phyloP scores from a whole-genome alignment of 2,329 filamentous ascomycete species.

The Furcasterigmium sp. region DNA sequence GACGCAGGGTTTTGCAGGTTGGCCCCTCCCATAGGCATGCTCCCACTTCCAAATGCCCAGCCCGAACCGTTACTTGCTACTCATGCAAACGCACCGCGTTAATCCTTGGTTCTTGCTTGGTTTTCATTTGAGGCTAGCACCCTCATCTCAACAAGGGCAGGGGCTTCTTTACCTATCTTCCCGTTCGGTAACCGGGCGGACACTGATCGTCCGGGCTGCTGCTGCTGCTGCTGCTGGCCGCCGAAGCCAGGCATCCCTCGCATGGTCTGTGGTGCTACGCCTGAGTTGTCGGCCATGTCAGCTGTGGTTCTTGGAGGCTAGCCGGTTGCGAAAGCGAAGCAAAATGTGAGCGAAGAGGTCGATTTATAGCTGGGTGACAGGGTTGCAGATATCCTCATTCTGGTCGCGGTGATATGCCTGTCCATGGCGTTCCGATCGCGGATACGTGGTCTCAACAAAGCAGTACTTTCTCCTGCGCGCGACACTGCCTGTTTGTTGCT shows the following conservation, averaged over 20 bases:
- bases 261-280: conserved; percentile 56
- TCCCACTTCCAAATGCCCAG: conserved; percentile 58
- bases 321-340: too few relatives aligned
- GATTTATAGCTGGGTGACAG: too few relatives aligned
- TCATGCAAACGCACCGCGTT: conserved; percentile 6
- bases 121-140: neutral
- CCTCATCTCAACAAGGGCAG: neutral
- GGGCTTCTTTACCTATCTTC: conserved; percentile 49
- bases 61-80: conserved; percentile 47
- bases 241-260: conserved; percentile 59
- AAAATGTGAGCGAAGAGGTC: too few relatives aligned
- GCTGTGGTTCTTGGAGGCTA: conserved; percentile 13
- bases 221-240: conserved; percentile 26
- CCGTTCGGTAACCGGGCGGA: conserved; percentile 59
- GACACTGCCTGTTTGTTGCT: too few relatives aligned
- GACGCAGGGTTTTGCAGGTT: conserved; percentile 47
- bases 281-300: conserved; percentile 30
- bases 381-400: too few relatives aligned
- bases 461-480: too few relatives aligned
- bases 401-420: too few relatives aligned
- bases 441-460: too few relatives aligned
- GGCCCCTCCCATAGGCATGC: conserved; percentile 53
- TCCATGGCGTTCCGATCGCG: too few relatives aligned
- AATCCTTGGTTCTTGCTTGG: conserved; percentile 5
- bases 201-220: conserved; percentile 45